These are phyloP conservation scores for Brachypodium distachyon DNA, from an alignment of 202 grass and related monocot species.

Conservation along the genomic window DNA sequence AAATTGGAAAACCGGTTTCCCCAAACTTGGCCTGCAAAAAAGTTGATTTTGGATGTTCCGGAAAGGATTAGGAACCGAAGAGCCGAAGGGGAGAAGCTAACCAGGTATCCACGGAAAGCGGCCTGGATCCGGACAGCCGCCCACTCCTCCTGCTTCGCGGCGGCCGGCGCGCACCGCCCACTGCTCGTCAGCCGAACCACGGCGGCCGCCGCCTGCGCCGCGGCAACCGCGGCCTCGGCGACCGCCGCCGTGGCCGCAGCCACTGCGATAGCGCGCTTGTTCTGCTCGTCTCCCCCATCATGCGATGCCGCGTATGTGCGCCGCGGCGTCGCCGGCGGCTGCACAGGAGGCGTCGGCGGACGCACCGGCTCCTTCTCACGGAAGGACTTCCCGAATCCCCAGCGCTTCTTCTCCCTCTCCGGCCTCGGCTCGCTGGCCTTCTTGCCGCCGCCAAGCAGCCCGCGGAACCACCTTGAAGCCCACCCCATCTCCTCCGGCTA, in stretches of 20 bases:
- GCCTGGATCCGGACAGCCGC: slow-evolving; percentile 80
- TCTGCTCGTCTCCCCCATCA: slow-evolving; percentile 44
- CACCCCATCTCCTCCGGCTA: slow-evolving; percentile 51
- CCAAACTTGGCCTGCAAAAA: neutral
- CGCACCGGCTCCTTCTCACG: slow-evolving; percentile 32
- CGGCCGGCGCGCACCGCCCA: slow-evolving; percentile 19
- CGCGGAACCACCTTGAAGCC: slow-evolving; percentile 66
- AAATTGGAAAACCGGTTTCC: neutral
- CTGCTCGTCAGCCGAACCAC: slow-evolving; percentile 78
- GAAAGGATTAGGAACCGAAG: neutral
- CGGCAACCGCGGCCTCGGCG: slow-evolving; percentile 65
- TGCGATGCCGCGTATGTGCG: slow-evolving; percentile 3
- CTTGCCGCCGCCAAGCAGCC: slow-evolving; percentile 56
- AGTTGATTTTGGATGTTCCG: neutral
- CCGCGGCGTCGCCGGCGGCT: neutral
- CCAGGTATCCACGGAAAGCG: slow-evolving; percentile 95
- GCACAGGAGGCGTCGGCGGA: neutral
- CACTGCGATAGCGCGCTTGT: slow-evolving; percentile 73
- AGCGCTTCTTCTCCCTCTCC: slow-evolving; percentile 42
- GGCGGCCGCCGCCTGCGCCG: slow-evolving; percentile 63
- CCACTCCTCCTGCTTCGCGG: slow-evolving; percentile 40
- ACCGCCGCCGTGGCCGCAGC: slow-evolving; percentile 73
- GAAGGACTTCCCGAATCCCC: slow-evolving; percentile 77
- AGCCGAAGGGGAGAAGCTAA: slow-evolving; percentile 23
- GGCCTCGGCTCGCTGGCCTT: slow-evolving; percentile 27